Percentiles rank a stretch among this genome's conserved stretches.
These are phyloP conservation scores for Lophiostoma macrostomum DNA, from an alignment of 495 filamentous ascomycete genomes.

Conservation along the genomic window DNA sequence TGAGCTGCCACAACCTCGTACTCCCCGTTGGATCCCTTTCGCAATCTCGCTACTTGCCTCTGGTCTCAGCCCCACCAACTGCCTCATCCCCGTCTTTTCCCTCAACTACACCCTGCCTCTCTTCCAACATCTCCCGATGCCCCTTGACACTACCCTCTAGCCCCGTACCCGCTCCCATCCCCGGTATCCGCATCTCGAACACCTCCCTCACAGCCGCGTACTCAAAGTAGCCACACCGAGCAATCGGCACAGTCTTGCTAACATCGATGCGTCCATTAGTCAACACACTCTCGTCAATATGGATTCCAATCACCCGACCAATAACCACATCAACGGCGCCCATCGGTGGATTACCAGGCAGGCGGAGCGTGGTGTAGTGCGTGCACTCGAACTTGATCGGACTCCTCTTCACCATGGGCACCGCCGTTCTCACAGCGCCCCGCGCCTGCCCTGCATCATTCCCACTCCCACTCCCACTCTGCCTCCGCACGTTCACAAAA, in stretches of 20 bases:
- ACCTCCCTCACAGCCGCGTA: constrained; percentile 52
- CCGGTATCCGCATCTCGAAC: constrained; percentile 50
- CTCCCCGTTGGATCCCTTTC: too few relatives aligned
- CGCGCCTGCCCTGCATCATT: constrained; percentile 36
- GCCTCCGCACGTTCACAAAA: constrained; percentile 4
- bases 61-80: too few relatives aligned
- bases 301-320: constrained; percentile 54
- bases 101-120: not conserved
- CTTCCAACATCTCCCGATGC: constrained; percentile 11
- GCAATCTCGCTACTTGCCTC: too few relatives aligned
- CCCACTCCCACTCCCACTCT: too few relatives aligned
- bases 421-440: not conserved
- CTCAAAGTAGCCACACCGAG: constrained; percentile 58
- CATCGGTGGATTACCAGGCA: constrained; percentile 54
- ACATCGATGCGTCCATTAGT: constrained; percentile 53
- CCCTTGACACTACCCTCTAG: constrained; percentile 37
- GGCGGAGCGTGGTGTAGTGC: constrained; percentile 50
- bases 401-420: constrained; percentile 51
- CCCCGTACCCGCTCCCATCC: constrained; percentile 30
- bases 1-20: too few relatives aligned
- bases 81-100: not conserved
- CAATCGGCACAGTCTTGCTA: constrained; percentile 54
- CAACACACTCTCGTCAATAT: constrained; percentile 52
- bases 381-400: constrained; percentile 58
- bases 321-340: constrained; percentile 56